Evolutionary conservation across 495 filamentous ascomycete genomes (phyloP).

Genomic region (Aspergillus cristatus): DNA sequence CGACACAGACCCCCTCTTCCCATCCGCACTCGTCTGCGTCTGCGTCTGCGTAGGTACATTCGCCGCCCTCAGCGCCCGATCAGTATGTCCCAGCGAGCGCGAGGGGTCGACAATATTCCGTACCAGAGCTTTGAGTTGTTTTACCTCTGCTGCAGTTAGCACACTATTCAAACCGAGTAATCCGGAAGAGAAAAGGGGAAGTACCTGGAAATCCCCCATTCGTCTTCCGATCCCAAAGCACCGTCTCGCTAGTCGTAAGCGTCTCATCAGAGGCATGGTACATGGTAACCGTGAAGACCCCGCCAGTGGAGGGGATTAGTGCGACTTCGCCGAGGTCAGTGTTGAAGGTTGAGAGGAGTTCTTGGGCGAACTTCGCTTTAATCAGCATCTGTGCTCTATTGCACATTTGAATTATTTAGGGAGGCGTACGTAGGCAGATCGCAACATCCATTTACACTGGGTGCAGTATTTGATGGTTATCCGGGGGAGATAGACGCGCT

Average conservation of each 20-base stretch:
- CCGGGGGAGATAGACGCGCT: slow-evolving; percentile 39
- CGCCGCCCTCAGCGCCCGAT: slow-evolving; percentile 39
- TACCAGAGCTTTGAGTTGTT: slow-evolving; percentile 82
- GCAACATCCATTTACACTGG: slow-evolving; percentile 86
- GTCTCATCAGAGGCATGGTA: slow-evolving; percentile 21
- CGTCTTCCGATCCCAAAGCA: slow-evolving; percentile 82
- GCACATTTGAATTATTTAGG: slow-evolving; percentile 4
- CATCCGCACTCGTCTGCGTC: neutral
- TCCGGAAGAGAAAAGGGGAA: slow-evolving; percentile 14
- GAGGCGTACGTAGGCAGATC: slow-evolving; percentile 64
- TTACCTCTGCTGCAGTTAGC: slow-evolving; percentile 49
- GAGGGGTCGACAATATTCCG: slow-evolving; percentile 73
- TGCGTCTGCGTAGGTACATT: neutral
- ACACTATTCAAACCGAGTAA: neutral
- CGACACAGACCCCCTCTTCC: slow-evolving; percentile 7
- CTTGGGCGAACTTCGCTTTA: slow-evolving; percentile 70
- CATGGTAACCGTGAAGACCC: slow-evolving; percentile 68
- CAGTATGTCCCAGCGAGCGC: slow-evolving; percentile 75
- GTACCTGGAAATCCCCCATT: slow-evolving; percentile 87
- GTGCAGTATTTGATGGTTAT: slow-evolving; percentile 74
- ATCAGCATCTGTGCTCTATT: neutral
- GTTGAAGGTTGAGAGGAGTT: slow-evolving; percentile 92
- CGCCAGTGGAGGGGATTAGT: slow-evolving; percentile 79
- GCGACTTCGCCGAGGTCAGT: slow-evolving; percentile 81
- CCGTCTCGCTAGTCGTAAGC: slow-evolving; percentile 25